Evolutionary conservation across 768 basidiomycete species (phyloP).

Genomic region (Podaxis mareebaensis): DNA sequence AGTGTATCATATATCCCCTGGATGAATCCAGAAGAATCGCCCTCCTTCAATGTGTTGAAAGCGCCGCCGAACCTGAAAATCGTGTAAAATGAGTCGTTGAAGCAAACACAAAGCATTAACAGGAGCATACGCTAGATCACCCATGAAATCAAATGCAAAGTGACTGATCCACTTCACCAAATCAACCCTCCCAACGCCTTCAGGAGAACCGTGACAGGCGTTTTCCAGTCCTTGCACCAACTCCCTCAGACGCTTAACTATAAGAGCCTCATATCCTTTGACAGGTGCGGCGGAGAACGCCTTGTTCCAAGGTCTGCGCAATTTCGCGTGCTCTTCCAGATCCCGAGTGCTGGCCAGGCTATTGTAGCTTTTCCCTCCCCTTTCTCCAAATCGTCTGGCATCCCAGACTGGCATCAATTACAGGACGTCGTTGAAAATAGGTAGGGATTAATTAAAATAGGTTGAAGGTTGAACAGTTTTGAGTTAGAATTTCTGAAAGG

Average conservation of each 20-base stretch:
- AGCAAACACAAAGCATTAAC: not conserved
- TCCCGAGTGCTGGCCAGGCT: slow-evolving; percentile 26
- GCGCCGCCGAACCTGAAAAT: slow-evolving; percentile 28
- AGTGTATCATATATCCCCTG: slow-evolving; percentile 25
- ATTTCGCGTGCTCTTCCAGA: slow-evolving; percentile 34
- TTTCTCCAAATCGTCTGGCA: slow-evolving; percentile 34
- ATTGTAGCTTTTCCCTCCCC: slow-evolving; percentile 17
- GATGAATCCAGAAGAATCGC: slow-evolving; percentile 26
- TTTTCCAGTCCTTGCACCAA: slow-evolving; percentile 31
- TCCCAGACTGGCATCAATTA: slow-evolving; percentile 40
- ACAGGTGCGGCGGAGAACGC: slow-evolving; percentile 39
- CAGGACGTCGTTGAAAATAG: not conserved
- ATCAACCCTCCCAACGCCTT: slow-evolving; percentile 20
- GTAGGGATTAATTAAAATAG: not conserved
- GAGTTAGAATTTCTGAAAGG: not conserved
- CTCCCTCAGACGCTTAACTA: slow-evolving; percentile 30
- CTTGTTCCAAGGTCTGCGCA: slow-evolving; percentile 44
- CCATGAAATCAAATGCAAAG: slow-evolving; percentile 37
- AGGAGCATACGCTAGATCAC: slow-evolving; percentile 35
- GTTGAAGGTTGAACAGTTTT: not conserved
- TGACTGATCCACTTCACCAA: slow-evolving; percentile 18
- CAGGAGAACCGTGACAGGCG: slow-evolving; percentile 16
- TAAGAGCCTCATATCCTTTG: slow-evolving; percentile 38
- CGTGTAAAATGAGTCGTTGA: not conserved
- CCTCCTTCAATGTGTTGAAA: slow-evolving; percentile 28